A percentile compares a stretch with the other conserved stretches of the same genome.
These are phyloP conservation scores for Sonneratia caseolaris DNA, from an alignment of 345 rosid species.

Conservation along the genomic window DNA sequence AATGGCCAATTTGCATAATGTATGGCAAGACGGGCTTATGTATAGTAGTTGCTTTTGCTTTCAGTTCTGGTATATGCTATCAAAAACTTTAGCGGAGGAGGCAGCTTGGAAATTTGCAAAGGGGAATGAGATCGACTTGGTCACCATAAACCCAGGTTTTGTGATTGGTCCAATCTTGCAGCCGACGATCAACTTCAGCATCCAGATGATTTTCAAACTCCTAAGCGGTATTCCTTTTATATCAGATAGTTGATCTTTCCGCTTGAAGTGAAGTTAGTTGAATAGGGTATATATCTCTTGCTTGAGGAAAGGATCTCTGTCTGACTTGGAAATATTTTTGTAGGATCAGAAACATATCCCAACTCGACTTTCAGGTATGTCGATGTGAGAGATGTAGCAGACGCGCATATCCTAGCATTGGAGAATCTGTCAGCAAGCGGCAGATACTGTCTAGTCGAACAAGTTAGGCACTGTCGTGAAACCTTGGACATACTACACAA, in stretches of 20 bases:
- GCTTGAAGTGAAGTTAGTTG: neutral
- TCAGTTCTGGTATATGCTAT: slow-evolving; percentile 11
- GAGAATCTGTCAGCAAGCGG: slow-evolving; percentile 15
- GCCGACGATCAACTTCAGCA: slow-evolving; percentile 6
- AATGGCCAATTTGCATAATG: too few species aligned
- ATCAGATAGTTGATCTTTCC: neutral
- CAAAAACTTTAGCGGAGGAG: slow-evolving; percentile 11
- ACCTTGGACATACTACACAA: slow-evolving; percentile 8
- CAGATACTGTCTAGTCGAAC: slow-evolving; percentile 9
- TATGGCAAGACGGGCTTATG: neutral
- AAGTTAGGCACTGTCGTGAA: slow-evolving; percentile 4
- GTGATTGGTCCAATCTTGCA: slow-evolving; percentile 11
- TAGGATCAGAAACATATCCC: slow-evolving; percentile 14
- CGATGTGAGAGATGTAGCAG: slow-evolving; percentile 19
- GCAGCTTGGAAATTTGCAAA: slow-evolving; percentile 10
- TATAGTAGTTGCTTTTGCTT: neutral
- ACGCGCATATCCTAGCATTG: slow-evolving; percentile 14
- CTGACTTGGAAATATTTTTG: neutral
- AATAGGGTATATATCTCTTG: neutral
- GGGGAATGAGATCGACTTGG: slow-evolving; percentile 11
- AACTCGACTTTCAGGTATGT: slow-evolving; percentile 5
- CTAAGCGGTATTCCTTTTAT: slow-evolving; percentile 2
- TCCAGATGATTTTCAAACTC: neutral
- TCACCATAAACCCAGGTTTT: slow-evolving; percentile 7
- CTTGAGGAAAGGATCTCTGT: neutral